Base-by-base conservation (phyloP, 495 filamentous ascomycete genomes). In the Penicillium waksmanii region DNA sequence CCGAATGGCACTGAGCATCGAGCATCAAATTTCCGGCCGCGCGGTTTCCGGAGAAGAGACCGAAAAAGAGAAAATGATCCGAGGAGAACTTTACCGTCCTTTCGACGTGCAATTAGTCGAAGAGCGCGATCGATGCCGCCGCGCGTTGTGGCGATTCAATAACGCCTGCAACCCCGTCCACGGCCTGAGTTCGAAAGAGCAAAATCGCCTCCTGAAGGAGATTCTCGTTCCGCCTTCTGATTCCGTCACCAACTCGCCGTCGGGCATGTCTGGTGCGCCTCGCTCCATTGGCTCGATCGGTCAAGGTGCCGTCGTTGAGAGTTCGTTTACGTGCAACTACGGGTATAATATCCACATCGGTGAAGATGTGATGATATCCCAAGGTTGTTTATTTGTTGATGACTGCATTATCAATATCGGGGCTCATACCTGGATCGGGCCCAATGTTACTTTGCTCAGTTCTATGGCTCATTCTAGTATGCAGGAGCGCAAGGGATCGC, bases 11-110 rank as follows among this genome's bases (percentile, higher is more conserved):
- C 65, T 80, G 13, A 79, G 69, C 52, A 78, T 80, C 34, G 77
- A 80, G 35, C 72, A 78, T 49, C 77, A 79, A 43, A 27, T 80
- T 34, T 77, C 77, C 19, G 59, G 60, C 5, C 76, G 67, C 10
- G 58, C 69, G 2, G 58, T 66, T 3, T 54, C 73, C 18, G 61
- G 49, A 13, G 78, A 77, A n/a, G 78, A 84, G 34, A 89, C 87
- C 0, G 91, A 97, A 70, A 97, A 95, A 71, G 92, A 96, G 49
- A 95, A 96, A 73, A 98, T 98, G 95, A 80, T 96, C 3, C 81
- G 79, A 43, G 91, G 92, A n/a, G 81, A 92, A 25, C 81, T 86
- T 10, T 98, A 93, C 69, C 85, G 85, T 50, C 90, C 91, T 1
- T 90, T 87, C 61, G 86, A 90, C 66, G 81, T 85, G 44, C 87